Evolutionary conservation across 1,139 yeast species (phyloP), one percentile per base, ranked within the genome.

Genomic region (Yamadazyma dendronema): DNA sequence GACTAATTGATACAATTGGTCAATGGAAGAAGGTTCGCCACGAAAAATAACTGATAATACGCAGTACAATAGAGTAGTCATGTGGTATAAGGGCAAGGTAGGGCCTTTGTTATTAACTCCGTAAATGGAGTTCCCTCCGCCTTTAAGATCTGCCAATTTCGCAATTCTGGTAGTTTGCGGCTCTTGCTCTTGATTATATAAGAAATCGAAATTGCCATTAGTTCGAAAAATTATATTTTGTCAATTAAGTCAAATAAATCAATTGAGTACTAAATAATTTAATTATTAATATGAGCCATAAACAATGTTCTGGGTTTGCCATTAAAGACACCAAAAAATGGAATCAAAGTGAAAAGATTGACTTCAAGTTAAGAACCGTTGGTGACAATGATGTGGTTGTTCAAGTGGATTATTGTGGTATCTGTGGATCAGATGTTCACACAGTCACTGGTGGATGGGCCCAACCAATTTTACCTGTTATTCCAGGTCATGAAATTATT

Each of bases 341-440:
- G 73, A 58, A 56, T 44, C 54, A 68, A 34, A 70, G 75, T 30
- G 64, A 68, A 47, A 61, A 62, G 47, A 69, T 67, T 30, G 54
- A 59, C 12, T 74, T 64, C 53, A 54, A 54, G 23, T 70, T 72
- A 35, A 74, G 75, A 49, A 58, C 59, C 22, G 51, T 70, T 40
- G 54, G 53, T 27, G 62, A 62, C 16, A 51, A 61, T 36, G 77
- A 70, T 49, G 72, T 78, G 23, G 77, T 72, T 17, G 57, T 77
- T 44, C 61, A 74, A 54, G 72, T 54, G 47, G 62, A 64, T 39
- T 64, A 67, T 39, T 75, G 84, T 53, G 84, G 84, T 22, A 63
- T 80, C 41, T 80, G 86, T 58, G 84, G 83, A 14, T 65, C 80
- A 12, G 82, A 77, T 47, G 56, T 74, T 41, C 80, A 72, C 52